Evolutionary conservation across 1,139 yeast genomes (phyloP).

Genomic region (Hyphopichia fennica): DNA sequence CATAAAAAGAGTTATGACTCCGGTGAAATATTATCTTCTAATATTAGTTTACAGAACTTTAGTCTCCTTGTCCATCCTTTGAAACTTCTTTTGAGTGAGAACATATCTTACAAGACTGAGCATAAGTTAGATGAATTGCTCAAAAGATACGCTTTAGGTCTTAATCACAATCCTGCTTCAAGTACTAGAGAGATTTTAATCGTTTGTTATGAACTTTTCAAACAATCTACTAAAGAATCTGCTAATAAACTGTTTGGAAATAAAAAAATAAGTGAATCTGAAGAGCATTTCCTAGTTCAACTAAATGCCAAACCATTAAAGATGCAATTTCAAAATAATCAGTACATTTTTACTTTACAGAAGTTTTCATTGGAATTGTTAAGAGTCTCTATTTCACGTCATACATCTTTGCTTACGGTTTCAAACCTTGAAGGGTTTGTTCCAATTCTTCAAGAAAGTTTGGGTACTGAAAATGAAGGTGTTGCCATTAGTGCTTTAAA

Average conservation of each 20-base stretch:
- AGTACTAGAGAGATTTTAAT: slow-evolving; percentile 59
- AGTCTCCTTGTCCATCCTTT: slow-evolving; percentile 69
- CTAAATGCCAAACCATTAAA: slow-evolving; percentile 58
- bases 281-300: slow-evolving; percentile 69
- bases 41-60: slow-evolving; percentile 62
- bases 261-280: slow-evolving; percentile 20
- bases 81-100: slow-evolving; percentile 62
- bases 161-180: slow-evolving; percentile 68
- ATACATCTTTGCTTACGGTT: slow-evolving; percentile 55
- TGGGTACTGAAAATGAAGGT: slow-evolving; percentile 70
- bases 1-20: slow-evolving; percentile 87
- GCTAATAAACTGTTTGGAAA: slow-evolving; percentile 15
- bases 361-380: slow-evolving; percentile 78
- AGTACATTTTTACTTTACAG: slow-evolving; percentile 61
- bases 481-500: slow-evolving; percentile 69
- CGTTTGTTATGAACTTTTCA: slow-evolving; percentile 72
- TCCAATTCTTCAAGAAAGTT: slow-evolving; percentile 63
- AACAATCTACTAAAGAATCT: slow-evolving; percentile 46
- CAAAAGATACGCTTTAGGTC: slow-evolving; percentile 74
- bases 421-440: slow-evolving; percentile 70
- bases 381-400: slow-evolving; percentile 67
- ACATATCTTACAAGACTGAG: slow-evolving; percentile 66
- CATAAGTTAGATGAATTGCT: slow-evolving; percentile 77
- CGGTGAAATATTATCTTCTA: slow-evolving; percentile 71
- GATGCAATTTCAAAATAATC: slow-evolving; percentile 51